phyloP scores from a whole-genome alignment of 768 basidiomycete species.

The Kondoa subrosea region DNA sequence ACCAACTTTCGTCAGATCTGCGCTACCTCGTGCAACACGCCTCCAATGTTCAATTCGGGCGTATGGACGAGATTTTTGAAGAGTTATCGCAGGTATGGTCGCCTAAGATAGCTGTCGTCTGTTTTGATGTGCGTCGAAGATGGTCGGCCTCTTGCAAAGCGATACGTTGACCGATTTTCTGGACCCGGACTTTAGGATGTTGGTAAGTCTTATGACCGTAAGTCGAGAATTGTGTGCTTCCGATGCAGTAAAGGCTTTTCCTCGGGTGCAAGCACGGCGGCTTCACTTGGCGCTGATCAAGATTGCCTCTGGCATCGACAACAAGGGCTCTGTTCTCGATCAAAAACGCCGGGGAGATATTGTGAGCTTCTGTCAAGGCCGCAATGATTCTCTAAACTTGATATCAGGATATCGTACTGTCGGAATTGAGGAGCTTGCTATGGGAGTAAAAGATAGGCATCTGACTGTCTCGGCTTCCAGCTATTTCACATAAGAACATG shows the following conservation, averaged over 20 bases:
- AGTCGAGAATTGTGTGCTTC: not conserved
- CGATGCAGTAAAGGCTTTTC: slow-evolving; percentile 24
- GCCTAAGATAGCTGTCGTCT: not conserved
- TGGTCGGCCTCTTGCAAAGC: slow-evolving; percentile 19
- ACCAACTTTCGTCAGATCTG: slow-evolving; percentile 23
- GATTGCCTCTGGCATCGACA: too few species aligned
- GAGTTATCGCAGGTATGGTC: slow-evolving; percentile 26
- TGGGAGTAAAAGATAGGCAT: too few species aligned
- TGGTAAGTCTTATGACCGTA: not conserved
- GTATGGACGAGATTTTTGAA: slow-evolving; percentile 21
- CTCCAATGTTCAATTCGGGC: slow-evolving; percentile 14
- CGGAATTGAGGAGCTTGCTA: too few species aligned
- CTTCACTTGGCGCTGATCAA: slow-evolving; percentile 32
- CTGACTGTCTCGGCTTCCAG: too few species aligned
- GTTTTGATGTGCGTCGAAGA: slow-evolving; percentile 3
- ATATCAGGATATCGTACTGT: too few species aligned
- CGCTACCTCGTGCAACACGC: slow-evolving; percentile 23
- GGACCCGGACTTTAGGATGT: slow-evolving; percentile 24
- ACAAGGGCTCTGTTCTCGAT: too few species aligned
- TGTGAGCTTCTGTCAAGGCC: too few species aligned
- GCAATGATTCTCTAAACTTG: too few species aligned
- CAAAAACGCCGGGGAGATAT: too few species aligned
- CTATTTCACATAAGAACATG: too few species aligned
- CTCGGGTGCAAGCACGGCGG: slow-evolving; percentile 28
- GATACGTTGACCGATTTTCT: slow-evolving; percentile 20